These are phyloP conservation scores for Dipteronia dyeriana DNA, from an alignment of 345 rosid species.

Conservation along the genomic window DNA sequence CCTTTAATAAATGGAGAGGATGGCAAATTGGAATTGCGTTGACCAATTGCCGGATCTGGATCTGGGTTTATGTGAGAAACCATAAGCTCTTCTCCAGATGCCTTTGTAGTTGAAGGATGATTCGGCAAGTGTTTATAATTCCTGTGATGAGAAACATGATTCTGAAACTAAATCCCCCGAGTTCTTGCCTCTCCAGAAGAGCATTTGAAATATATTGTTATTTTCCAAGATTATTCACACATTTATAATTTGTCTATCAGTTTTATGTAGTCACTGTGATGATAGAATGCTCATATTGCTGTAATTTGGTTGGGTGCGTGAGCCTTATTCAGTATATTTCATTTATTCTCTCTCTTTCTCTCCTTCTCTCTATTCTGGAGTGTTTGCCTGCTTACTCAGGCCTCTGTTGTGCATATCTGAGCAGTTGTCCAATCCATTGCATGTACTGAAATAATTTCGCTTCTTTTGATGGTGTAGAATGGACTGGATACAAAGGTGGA, in stretches of 20 bases:
- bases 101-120: neutral
- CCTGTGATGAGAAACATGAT: neutral
- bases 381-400: too few relatives aligned
- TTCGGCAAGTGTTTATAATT: neutral
- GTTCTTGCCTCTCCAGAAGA: neutral
- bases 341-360: neutral
- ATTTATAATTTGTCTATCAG: neutral
- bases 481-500: slow-evolving; percentile 35
- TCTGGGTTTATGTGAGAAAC: neutral
- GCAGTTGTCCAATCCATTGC: slow-evolving; percentile 6
- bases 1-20: neutral
- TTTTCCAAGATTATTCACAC: neutral
- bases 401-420: neutral
- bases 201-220: neutral
- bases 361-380: neutral
- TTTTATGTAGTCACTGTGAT: neutral
- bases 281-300: neutral
- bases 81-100: neutral
- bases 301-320: neutral
- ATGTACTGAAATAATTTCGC: neutral
- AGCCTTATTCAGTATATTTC: neutral
- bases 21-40: neutral
- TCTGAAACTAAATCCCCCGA: neutral
- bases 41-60: too few relatives aligned
- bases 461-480: slow-evolving; percentile 24